A percentile compares a stretch with the other conserved stretches of the same genome.
Evolutionary conservation across 2,329 filamentous ascomycete species (phyloP).

Genomic region (Fusarium sarcochroum): DNA sequence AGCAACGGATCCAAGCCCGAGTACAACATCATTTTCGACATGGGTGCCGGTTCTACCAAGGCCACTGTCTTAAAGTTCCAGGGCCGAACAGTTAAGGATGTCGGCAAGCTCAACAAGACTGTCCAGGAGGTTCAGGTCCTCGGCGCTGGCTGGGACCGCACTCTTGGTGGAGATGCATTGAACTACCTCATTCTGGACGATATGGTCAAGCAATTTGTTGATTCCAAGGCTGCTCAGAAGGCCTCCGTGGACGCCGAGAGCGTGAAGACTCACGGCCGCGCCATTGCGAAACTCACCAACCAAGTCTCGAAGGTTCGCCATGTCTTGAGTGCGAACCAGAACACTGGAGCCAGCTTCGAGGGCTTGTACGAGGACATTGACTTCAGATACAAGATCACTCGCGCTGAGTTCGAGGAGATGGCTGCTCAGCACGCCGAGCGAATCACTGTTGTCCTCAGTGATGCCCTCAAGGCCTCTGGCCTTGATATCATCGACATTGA

Average conservation of each 20-base stretch:
- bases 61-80: conserved; percentile 93
- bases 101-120: conserved; percentile 95
- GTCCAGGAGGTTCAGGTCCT: conserved; percentile 94
- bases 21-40: conserved; percentile 94
- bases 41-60: conserved; percentile 95
- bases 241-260: conserved; percentile 72
- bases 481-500: conserved; percentile 83
- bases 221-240: conserved; percentile 77
- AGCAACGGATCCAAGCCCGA: conserved; percentile 89
- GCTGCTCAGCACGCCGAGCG: conserved; percentile 76
- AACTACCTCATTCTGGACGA: conserved; percentile 91
- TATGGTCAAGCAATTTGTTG: conserved; percentile 85
- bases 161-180: conserved; percentile 89
- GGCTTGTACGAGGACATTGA: conserved; percentile 92
- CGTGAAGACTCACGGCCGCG: conserved; percentile 82
- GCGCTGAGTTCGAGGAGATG: conserved; percentile 85
- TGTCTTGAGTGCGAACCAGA: conserved; percentile 91
- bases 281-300: conserved; percentile 91
- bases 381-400: conserved; percentile 90
- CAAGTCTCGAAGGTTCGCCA: conserved; percentile 90
- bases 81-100: conserved; percentile 88
- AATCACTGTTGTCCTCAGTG: conserved; percentile 77
- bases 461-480: conserved; percentile 80
- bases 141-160: conserved; percentile 89
- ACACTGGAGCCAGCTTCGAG: conserved; percentile 86